A percentile compares a stretch with the other conserved stretches of the same genome.
phyloP scores from a whole-genome alignment of 1,284 basidiomycete species.

The Leccinum pseudoinsigne region DNA sequence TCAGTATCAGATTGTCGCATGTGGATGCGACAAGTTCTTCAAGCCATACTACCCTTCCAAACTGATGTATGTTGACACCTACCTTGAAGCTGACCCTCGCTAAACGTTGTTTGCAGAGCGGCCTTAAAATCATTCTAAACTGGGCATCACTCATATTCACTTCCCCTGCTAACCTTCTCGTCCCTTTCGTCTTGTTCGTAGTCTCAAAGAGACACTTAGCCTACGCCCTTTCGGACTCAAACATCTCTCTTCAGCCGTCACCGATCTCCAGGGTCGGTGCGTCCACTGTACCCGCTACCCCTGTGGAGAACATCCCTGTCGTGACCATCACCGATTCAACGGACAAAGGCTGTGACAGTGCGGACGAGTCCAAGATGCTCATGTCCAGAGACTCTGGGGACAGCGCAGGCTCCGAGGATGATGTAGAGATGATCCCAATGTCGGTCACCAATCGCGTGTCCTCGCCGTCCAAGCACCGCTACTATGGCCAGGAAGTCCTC shows the following conservation, averaged over 20 bases:
- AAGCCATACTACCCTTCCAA: constrained; percentile 20
- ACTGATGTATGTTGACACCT: constrained; percentile 21
- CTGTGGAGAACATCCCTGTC: constrained; percentile 19
- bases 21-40: too few relatives aligned
- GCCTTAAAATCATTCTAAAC: constrained; percentile 22
- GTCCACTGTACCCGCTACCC: background rate
- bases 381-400: constrained; percentile 5
- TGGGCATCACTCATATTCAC: constrained; percentile 30
- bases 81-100: background rate
- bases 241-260: constrained; percentile 4
- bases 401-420: background rate
- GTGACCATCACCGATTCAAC: constrained; percentile 20
- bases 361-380: constrained; percentile 9
- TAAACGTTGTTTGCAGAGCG: constrained; percentile 9
- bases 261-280: background rate
- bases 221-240: constrained; percentile 20
- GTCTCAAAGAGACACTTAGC: constrained; percentile 22
- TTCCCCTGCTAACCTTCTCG: constrained; percentile 23
- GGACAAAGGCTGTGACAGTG: background rate
- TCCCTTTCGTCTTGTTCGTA: constrained; percentile 26
- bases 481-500: constrained; percentile 2
- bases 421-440: constrained; percentile 16
- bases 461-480: background rate
- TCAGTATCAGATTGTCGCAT: too few relatives aligned
- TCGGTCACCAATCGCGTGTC: constrained; percentile 19